Base-by-base conservation (phyloP, 768 basidiomycete genomes). In the Psilocybe subaeruginosa region DNA sequence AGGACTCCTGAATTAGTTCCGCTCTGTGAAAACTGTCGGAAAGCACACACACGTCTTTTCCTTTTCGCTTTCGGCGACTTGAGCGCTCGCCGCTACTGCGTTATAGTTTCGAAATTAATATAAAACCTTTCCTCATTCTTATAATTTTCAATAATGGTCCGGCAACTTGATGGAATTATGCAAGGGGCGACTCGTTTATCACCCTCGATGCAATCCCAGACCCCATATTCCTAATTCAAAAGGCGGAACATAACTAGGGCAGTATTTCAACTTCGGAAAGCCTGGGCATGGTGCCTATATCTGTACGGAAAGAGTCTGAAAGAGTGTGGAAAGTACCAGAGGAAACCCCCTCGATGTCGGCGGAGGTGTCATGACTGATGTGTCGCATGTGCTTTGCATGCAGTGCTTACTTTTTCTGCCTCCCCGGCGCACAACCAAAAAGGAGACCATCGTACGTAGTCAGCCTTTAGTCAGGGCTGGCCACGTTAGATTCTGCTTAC, bases 61-160 rank as follows among this genome's bases (percentile, higher is more conserved):
- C 53, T 30, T 48, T 19, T 54, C 46, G 46, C 27, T 45, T 60
- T 54, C 45, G 58, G 41, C 30, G 51, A 54, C 51, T 31, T 59
- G 50, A 51, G 58, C 39, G 50, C 43, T 33, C 33, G 23, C 58
- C 58, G 58, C 51, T 45, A 50, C 35, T 51, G 23, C 23, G 14
- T 37, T 37, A 39, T 41, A 27, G 51, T 46, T 54, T 46, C 31
- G 19, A 58, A 35, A 50, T 39, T 23, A 14, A 37, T 19, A 41
- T 30, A 41, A 19, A 58, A 9, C 43, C n/a, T 19, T 31, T 29
- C 48, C 31, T n/a, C 30, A 33, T 27, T 57, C 30, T 48, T 16
- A n/a, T 51, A 31, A 14, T 6, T 30, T 37, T 33, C 8, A 12
- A 51, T 31, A 2, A 51, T 35, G 33, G 16, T 19, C 33, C 51